Conservation (phyloP, 257 asterid species). For the Parsonsia alboflavescens region DNA sequence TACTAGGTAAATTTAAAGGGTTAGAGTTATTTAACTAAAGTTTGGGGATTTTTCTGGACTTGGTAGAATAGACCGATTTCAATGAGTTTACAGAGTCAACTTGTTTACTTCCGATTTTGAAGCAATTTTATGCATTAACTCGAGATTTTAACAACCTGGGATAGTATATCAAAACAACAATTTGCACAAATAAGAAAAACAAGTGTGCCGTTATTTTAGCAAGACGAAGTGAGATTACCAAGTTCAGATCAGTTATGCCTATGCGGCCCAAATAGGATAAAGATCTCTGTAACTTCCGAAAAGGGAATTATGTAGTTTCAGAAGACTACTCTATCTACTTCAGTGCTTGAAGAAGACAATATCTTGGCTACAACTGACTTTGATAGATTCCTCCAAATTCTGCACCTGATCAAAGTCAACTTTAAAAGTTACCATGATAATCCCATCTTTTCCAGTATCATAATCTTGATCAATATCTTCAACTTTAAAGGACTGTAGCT, state of each 20-base stretch:
- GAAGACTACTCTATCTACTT: constrained; percentile 9
- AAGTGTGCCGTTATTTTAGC: background rate
- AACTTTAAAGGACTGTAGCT: constrained; percentile 80
- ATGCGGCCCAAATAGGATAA: background rate
- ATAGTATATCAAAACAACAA: background rate
- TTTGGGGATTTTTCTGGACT: too few species aligned
- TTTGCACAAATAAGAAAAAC: background rate
- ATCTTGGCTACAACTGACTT: constrained; percentile 69
- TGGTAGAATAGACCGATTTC: too few species aligned
- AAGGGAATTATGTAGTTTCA: background rate
- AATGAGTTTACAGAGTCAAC: too few species aligned
- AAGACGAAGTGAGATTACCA: background rate
- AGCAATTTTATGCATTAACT: too few species aligned
- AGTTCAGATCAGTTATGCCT: background rate
- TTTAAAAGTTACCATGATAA: constrained; percentile 68
- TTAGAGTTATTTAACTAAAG: too few species aligned
- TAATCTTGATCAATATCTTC: constrained; percentile 96
- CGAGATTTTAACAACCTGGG: too few species aligned
- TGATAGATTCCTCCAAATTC: constrained; percentile 79
- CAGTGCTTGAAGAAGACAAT: constrained; percentile 60
- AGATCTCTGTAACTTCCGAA: background rate
- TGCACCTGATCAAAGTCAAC: constrained; percentile 74
- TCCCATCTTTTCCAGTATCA: constrained; percentile 81
- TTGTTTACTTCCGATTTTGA: too few species aligned
- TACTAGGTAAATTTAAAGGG: too few species aligned